A percentile compares a stretch with the other conserved stretches of the same genome.
Evolutionary conservation across 78 protist species (phyloP).

Genomic region (Creolimax fragrantissima): DNA sequence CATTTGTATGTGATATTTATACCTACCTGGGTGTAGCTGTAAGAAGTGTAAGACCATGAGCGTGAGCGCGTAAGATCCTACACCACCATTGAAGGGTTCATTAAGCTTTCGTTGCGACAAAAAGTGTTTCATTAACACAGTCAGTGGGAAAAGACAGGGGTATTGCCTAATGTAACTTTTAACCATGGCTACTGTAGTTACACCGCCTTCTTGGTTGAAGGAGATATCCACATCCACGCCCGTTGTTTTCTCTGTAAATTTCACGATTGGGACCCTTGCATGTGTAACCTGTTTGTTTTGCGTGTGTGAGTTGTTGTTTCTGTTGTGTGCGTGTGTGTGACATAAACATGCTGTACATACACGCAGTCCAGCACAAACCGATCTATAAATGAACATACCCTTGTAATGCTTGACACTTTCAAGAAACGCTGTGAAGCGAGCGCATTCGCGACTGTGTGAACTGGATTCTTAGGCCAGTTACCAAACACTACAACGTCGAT

Average conservation of each 20-base stretch:
- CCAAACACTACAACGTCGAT: constrained; percentile 28
- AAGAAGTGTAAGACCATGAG: constrained; percentile 49
- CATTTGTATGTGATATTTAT: no score
- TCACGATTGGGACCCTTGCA: constrained; percentile 47
- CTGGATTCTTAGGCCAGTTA: background rate
- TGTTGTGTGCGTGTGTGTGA: no score
- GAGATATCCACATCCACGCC: constrained; percentile 35
- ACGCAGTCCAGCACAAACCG: background rate
- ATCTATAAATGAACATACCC: background rate
- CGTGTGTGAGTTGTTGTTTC: background rate
- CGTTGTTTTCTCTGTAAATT: background rate
- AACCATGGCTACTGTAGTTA: background rate
- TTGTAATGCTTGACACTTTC: constrained; percentile 23
- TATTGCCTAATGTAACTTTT: background rate
- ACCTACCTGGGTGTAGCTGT: constrained; percentile 35
- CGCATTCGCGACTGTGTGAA: background rate
- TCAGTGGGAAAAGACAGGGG: constrained; percentile 15
- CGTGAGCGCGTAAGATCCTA: constrained; percentile 50
- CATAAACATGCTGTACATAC: no score
- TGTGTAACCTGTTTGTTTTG: background rate
- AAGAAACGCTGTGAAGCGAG: background rate
- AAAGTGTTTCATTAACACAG: background rate
- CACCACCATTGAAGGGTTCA: constrained; percentile 71
- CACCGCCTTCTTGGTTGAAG: constrained; percentile 22
- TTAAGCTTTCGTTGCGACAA: constrained; percentile 49